phyloP scores from a whole-genome alignment of 306 rosid species.

The Calophaca sinica region DNA sequence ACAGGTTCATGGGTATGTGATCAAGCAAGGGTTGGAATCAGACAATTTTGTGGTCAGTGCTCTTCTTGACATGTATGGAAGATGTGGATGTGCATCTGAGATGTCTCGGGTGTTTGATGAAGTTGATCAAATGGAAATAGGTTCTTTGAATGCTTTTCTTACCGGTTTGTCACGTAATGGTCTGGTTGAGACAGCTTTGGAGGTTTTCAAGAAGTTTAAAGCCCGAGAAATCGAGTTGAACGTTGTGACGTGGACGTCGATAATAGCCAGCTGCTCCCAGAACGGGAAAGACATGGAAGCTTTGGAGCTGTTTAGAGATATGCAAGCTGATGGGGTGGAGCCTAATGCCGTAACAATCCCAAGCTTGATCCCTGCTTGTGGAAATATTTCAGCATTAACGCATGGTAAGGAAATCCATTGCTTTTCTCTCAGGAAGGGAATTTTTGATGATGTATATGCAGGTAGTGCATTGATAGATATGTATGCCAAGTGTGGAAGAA shows the following conservation, averaged over 20 bases:
- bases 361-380: conserved; percentile 88
- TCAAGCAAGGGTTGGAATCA: conserved; percentile 58
- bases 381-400: conserved; percentile 73
- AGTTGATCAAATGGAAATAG: conserved; percentile 59
- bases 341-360: conserved; percentile 83
- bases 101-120: conserved; percentile 71
- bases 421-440: conserved; percentile 66
- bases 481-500: conserved; percentile 82
- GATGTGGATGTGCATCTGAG: conserved; percentile 56
- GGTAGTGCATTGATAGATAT: conserved; percentile 74
- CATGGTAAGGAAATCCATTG: conserved; percentile 81
- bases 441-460: conserved; percentile 66
- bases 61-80: conserved; percentile 79
- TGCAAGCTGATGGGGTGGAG: conserved; percentile 74
- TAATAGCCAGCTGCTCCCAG: conserved; percentile 74
- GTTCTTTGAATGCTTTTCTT: conserved; percentile 70
- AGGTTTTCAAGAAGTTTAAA: conserved; percentile 58
- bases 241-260: conserved; percentile 82
- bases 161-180: conserved; percentile 84
- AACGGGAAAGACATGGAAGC: conserved; percentile 82
- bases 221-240: conserved; percentile 59
- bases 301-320: conserved; percentile 73
- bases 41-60: conserved; percentile 66
- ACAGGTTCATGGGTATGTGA: conserved; percentile 68
- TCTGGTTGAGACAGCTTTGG: conserved; percentile 67